A percentile compares a stretch with the other conserved stretches of the same genome.
Conservation (phyloP, 495 filamentous ascomycete species). For the Xylaria castorea region DNA sequence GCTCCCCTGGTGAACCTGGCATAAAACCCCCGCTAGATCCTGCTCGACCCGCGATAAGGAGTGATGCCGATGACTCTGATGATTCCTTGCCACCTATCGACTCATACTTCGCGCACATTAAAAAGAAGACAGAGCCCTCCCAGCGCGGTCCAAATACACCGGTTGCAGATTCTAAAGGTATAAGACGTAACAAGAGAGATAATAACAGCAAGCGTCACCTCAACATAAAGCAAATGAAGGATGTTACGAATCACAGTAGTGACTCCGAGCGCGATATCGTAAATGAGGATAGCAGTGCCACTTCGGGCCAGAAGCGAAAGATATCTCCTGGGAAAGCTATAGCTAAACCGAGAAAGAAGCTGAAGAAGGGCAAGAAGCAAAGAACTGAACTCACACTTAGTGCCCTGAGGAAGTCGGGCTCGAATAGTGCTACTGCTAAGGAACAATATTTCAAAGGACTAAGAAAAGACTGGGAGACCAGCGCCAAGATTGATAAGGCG, state of each 20-base stretch:
- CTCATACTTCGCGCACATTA: background rate
- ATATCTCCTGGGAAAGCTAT: slow-evolving; percentile 24
- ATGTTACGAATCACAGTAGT: background rate
- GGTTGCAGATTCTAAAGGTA: background rate
- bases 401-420: slow-evolving; percentile 67
- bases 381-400: slow-evolving; percentile 60
- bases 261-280: background rate
- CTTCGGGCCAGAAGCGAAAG: slow-evolving; percentile 32
- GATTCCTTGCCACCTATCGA: slow-evolving; percentile 26
- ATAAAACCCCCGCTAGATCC: background rate
- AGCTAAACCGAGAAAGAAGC: slow-evolving; percentile 33
- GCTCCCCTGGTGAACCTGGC: background rate
- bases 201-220: background rate
- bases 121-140: background rate
- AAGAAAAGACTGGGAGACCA: slow-evolving; percentile 67
- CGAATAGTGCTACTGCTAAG: slow-evolving; percentile 64
- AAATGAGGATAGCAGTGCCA: background rate
- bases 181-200: background rate
- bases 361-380: slow-evolving; percentile 48
- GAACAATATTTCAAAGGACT: slow-evolving; percentile 64
- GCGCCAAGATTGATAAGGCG: slow-evolving; percentile 76
- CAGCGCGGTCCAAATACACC: background rate
- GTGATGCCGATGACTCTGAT: slow-evolving; percentile 12
- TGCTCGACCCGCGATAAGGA: background rate
- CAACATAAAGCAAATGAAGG: background rate